Evolutionary conservation across 108 stramenopile species (phyloP).

Genomic region (Skeletonema marinoi): DNA sequence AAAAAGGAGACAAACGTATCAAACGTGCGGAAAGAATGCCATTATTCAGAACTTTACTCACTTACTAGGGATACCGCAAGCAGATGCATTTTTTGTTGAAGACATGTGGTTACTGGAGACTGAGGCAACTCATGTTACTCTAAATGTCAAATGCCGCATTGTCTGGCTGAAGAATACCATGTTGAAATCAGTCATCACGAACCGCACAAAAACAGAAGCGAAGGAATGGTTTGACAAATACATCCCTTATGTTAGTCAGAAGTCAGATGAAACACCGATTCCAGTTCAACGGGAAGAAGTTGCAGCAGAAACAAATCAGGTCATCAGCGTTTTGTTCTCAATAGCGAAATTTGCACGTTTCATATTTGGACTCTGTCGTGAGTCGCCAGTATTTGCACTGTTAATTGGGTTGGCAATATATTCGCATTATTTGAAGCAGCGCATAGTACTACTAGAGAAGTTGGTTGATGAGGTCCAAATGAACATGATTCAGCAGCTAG

Average conservation of each 20-base stretch:
- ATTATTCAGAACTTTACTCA: constrained; percentile 36
- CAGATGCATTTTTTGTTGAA: constrained; percentile 69
- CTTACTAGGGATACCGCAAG: constrained; percentile 17
- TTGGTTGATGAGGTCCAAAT: not conserved
- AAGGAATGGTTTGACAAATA: constrained; percentile 8
- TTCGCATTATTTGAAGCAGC: not conserved
- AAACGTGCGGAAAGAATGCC: constrained; percentile 21
- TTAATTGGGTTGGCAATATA: not conserved
- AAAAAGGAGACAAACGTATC: constrained; percentile 37
- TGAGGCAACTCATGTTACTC: constrained; percentile 23
- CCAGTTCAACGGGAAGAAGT: not conserved
- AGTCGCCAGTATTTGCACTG: not conserved
- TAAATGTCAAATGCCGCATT: constrained; percentile 47
- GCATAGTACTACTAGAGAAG: not conserved
- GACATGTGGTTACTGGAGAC: constrained; percentile 71
- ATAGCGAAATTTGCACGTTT: not conserved
- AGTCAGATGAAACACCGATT: not conserved
- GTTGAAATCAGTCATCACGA: constrained; percentile 62
- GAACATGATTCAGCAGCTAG: not conserved
- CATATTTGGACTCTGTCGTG: not conserved
- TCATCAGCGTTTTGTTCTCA: not conserved
- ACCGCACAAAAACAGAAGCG: constrained; percentile 17
- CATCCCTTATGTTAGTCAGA: not conserved
- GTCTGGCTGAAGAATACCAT: constrained; percentile 68
- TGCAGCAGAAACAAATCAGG: not conserved